Conservation (phyloP, 192 early-diverging fungal genomes). For the Geranomyces michiganensis region DNA sequence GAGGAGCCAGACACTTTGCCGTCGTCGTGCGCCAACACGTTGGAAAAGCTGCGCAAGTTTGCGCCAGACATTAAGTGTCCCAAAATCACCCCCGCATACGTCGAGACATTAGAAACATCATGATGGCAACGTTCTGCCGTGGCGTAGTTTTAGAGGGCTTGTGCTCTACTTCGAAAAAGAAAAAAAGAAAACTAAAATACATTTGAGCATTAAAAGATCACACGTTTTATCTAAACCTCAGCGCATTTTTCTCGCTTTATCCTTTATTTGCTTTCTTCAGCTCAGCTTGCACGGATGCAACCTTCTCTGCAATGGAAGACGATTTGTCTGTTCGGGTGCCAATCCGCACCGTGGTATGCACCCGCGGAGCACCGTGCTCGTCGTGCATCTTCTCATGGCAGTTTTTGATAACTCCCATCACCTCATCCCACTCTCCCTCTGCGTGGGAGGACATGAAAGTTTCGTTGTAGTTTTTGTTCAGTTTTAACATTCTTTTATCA, state of each 20-base stretch:
- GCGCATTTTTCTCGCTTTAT: too few species aligned
- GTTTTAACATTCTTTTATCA: neutral
- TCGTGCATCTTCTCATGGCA: neutral
- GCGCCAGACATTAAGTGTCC: slow-evolving; percentile 1
- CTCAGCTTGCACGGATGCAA: neutral
- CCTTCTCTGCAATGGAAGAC: slow-evolving; percentile 4
- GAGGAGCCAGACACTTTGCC: slow-evolving; percentile 3
- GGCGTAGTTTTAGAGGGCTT: too few species aligned
- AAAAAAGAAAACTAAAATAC: too few species aligned
- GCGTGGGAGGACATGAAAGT: neutral
- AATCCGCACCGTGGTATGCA: slow-evolving; percentile 4
- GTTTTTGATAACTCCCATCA: slow-evolving; percentile 1
- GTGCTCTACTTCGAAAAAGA: too few species aligned
- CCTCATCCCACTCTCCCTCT: slow-evolving; percentile 14
- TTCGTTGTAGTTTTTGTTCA: too few species aligned
- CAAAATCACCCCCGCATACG: neutral
- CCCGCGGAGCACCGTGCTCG: neutral
- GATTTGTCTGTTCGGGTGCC: slow-evolving; percentile 6
- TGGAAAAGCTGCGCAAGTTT: slow-evolving; percentile 6
- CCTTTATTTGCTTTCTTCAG: too few species aligned
- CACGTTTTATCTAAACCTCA: too few species aligned
- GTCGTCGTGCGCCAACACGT: slow-evolving; percentile 8
- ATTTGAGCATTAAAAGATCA: too few species aligned
- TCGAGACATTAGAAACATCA: neutral
- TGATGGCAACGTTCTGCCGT: neutral